These are phyloP conservation scores for Suhomyces bolitotheri DNA, from an alignment of 1,139 yeast genomes.

Conservation along the genomic window DNA sequence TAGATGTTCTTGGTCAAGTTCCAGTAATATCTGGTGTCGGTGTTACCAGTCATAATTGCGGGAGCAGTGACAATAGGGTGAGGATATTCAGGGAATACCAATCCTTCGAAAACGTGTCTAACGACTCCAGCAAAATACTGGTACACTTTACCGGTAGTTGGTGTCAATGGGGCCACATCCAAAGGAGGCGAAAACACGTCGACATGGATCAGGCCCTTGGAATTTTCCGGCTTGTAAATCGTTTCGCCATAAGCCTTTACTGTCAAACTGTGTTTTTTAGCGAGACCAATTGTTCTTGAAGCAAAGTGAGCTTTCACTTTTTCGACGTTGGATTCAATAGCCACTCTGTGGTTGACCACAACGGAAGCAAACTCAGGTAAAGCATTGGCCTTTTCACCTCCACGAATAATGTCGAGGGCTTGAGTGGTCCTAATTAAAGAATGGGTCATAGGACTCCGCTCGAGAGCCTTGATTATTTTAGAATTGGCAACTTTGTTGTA, in stretches of 20 bases:
- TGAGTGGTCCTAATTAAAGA: conserved; percentile 36
- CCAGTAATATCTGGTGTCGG: conserved; percentile 85
- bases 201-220: conserved; percentile 29
- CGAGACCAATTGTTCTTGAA: conserved; percentile 27
- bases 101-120: conserved; percentile 46
- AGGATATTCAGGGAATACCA: conserved; percentile 34
- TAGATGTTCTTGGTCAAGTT: conserved; percentile 67
- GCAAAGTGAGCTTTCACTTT: conserved; percentile 24
- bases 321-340: conserved; percentile 29
- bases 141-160: conserved; percentile 41
- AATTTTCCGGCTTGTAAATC: conserved; percentile 19
- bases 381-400: conserved; percentile 40
- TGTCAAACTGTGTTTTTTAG: conserved; percentile 23
- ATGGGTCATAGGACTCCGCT: conserved; percentile 17
- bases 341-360: conserved; percentile 34
- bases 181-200: conserved; percentile 16
- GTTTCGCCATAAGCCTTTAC: conserved; percentile 21
- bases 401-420: conserved; percentile 33
- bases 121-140: conserved; percentile 42
- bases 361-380: conserved; percentile 39
- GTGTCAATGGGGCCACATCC: conserved; percentile 42
- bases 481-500: conserved; percentile 28
- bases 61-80: conserved; percentile 61
- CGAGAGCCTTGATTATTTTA: conserved; percentile 21
- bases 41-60: conserved; percentile 72